phyloP scores from a whole-genome alignment of 108 stramenopile genomes.

The Nitzschia sp. region DNA sequence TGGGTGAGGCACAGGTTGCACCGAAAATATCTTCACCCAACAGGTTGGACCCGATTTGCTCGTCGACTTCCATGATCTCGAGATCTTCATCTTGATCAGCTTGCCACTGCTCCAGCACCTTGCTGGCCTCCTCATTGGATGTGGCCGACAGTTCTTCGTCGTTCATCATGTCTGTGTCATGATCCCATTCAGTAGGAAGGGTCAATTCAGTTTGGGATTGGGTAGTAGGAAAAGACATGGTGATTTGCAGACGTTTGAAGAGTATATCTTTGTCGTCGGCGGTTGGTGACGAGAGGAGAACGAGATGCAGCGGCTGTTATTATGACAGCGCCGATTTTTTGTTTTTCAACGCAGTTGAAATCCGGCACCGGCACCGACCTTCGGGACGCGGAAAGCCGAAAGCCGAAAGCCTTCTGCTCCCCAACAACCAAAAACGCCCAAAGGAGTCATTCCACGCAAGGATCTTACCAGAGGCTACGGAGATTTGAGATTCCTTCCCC shows the following conservation, averaged over 20 bases:
- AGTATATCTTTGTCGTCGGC: not conserved
- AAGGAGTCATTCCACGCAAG: too few relatives aligned
- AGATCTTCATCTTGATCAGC: conserved; percentile 34
- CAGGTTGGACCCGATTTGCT: conserved; percentile 53
- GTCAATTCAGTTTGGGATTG: conserved; percentile 16
- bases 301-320: too few relatives aligned
- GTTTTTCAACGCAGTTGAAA: not conserved
- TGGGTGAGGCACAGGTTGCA: conserved; percentile 33
- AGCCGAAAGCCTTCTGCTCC: too few relatives aligned
- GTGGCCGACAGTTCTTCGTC: conserved; percentile 42
- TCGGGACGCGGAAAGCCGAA: too few relatives aligned
- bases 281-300: not conserved
- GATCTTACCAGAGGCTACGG: too few relatives aligned
- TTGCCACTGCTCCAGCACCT: conserved; percentile 56
- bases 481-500: too few relatives aligned
- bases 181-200: conserved; percentile 35
- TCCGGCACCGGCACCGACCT: too few relatives aligned
- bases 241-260: not conserved
- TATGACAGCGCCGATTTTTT: not conserved
- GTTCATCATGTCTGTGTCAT: conserved; percentile 28
- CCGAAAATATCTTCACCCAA: conserved; percentile 54
- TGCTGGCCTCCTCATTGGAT: conserved; percentile 45
- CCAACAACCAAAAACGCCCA: too few relatives aligned
- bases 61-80: conserved; percentile 58
- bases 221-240: conserved; percentile 14